Evolutionary conservation across 2,329 filamentous ascomycete genomes (phyloP), one percentile per base, ranked within the genome.

Genomic region (Botrytis pseudocinerea): DNA sequence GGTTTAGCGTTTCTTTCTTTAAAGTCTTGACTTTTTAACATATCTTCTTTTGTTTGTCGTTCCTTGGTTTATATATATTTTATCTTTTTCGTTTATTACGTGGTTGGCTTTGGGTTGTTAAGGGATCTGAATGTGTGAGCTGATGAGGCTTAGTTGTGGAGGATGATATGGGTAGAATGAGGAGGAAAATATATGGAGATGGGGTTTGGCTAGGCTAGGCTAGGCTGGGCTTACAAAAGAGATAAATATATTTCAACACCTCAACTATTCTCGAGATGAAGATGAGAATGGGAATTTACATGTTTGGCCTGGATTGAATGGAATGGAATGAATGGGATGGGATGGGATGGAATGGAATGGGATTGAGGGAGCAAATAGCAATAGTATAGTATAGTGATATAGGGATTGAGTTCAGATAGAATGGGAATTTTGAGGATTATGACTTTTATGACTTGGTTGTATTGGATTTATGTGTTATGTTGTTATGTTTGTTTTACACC

Each of bases 1-100:
- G 75, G 59, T 74, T 77, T 76, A 77, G 75, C 76, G 76, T 73
- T 77, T 75, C 66, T 25, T 71, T 73, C 2, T 25, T 60, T n/a
- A 1, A 63, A 16, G 12, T 28, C 8, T 54, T 28, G 25, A 42
- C 38, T 28, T 32, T n/a, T 54, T 54, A 28, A 28, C 48, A 44
- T 32, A 28, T 51, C 28, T 51, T 48, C 20, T 63, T 48, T 40
- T 28, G 22, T 70, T 38, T 70, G 28, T 70, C 48, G 16, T 62
- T 63, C n/a, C 25, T 48, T n/a, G 8, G 14, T 54, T 60, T 60
- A 69, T 28, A 70, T 61, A 35, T 40, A 46, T 54, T 28, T 54
- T 66, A 51, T 68, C 54, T 69, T 71, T 46, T 46, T 74, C 62
- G 46, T 35, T 25, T 66, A n/a, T 16, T 40, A 48, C 22, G 20